A percentile compares a stretch with the other conserved stretches of the same genome.
phyloP scores from a whole-genome alignment of 1,139 yeast species.

The Geotrichum reessii region DNA sequence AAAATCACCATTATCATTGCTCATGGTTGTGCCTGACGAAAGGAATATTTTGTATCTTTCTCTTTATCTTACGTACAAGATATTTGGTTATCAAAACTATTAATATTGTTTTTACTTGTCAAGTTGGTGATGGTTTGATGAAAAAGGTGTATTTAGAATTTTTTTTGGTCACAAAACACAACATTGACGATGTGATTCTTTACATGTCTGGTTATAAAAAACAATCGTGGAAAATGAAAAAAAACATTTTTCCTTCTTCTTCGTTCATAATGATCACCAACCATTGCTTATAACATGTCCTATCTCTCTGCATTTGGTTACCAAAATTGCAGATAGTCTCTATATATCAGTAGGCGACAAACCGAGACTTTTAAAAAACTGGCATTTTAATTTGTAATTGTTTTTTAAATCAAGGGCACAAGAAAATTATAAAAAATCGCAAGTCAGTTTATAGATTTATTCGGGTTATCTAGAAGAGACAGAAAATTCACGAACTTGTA shows the following conservation, averaged over 20 bases:
- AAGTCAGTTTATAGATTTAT: neutral
- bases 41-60: neutral
- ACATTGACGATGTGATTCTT: neutral
- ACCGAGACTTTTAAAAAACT: neutral
- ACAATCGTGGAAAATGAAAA: too few species aligned
- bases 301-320: too few species aligned
- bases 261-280: neutral
- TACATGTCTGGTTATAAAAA: neutral
- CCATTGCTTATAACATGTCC: too few species aligned
- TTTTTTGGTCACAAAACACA: neutral
- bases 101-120: too few species aligned
- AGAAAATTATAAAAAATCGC: neutral
- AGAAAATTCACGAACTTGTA: neutral
- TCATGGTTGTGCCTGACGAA: neutral
- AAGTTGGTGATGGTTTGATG: neutral
- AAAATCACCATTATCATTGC: neutral
- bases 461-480: neutral
- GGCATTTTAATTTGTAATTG: too few species aligned
- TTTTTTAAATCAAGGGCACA: neutral
- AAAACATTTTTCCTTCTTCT: neutral
- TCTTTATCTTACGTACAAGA: too few species aligned
- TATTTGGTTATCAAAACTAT: too few species aligned
- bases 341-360: neutral
- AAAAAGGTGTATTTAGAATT: too few species aligned
- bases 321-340: too few species aligned